Conservation (phyloP, 1,284 basidiomycete genomes). For the Malassezia sp. region DNA sequence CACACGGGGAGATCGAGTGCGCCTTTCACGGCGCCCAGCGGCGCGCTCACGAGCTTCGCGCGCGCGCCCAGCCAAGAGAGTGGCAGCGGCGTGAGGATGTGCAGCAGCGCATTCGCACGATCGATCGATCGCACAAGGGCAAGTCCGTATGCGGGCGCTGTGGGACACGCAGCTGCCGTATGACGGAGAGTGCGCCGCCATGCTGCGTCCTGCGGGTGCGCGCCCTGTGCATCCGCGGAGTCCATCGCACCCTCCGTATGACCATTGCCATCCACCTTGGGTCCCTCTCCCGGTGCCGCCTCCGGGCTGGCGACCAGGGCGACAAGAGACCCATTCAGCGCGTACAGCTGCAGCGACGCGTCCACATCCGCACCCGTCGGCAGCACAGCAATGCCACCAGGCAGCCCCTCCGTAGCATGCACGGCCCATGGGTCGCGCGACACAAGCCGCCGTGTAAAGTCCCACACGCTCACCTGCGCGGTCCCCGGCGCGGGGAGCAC, state of each 20-base stretch:
- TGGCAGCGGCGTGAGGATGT: constrained; percentile 44
- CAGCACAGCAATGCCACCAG: constrained; percentile 52
- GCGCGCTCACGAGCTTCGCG: constrained; percentile 48
- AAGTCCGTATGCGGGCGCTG: constrained; percentile 21
- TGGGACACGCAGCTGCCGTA: no score
- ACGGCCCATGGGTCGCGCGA: constrained; percentile 23
- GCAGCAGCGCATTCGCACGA: constrained; percentile 15
- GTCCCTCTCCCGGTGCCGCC: background rate
- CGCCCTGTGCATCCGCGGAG: no score
- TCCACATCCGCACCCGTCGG: constrained; percentile 24
- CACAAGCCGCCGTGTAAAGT: constrained; percentile 59
- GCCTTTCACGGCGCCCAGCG: constrained; percentile 59
- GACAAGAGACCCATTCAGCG: constrained; percentile 70
- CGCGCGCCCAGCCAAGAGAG: constrained; percentile 56
- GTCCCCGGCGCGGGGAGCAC: constrained; percentile 4
- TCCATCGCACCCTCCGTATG: no score
- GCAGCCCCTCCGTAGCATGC: constrained; percentile 54
- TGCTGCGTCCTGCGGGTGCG: no score
- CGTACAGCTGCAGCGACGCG: constrained; percentile 48
- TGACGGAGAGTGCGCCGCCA: no score
- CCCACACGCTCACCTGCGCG: constrained; percentile 52
- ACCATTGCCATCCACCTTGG: no score
- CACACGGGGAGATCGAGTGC: constrained; percentile 75
- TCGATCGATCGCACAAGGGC: constrained; percentile 39
- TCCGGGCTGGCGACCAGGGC: constrained; percentile 43